phyloP scores from a whole-genome alignment of 805 yeast genomes.

The Tetrapisispora iriomotensis region DNA sequence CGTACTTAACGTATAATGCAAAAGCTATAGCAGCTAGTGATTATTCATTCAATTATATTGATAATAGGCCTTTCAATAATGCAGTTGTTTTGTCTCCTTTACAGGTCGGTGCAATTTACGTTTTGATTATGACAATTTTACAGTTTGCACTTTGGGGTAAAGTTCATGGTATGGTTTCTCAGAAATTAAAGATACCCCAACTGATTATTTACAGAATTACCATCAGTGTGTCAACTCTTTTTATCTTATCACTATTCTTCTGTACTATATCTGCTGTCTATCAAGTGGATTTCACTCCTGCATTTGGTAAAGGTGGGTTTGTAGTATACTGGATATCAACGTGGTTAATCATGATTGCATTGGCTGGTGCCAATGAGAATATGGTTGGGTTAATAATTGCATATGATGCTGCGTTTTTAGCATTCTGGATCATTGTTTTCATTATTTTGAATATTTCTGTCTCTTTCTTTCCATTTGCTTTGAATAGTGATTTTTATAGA shows the following conservation, averaged over 20 bases:
- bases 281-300: constrained; percentile 47
- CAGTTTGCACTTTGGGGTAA: constrained; percentile 53
- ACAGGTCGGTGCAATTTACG: constrained; percentile 67
- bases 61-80: constrained; percentile 40
- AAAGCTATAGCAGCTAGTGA: constrained; percentile 17
- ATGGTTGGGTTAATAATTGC: constrained; percentile 43
- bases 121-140: constrained; percentile 63
- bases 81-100: constrained; percentile 54
- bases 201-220: constrained; percentile 44
- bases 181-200: constrained; percentile 34
- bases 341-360: constrained; percentile 61
- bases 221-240: constrained; percentile 40
- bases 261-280: constrained; percentile 56
- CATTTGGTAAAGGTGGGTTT: constrained; percentile 65
- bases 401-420: constrained; percentile 51
- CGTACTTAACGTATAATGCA: constrained; percentile 4
- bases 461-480: constrained; percentile 54
- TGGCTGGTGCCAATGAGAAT: constrained; percentile 69
- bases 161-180: constrained; percentile 41
- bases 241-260: constrained; percentile 49
- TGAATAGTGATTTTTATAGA: constrained; percentile 45
- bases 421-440: constrained; percentile 64
- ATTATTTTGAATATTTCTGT: constrained; percentile 61
- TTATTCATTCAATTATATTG: constrained; percentile 30
- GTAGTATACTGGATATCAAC: constrained; percentile 64